These are phyloP conservation scores for Lojkania enalia DNA, from an alignment of 2,329 filamentous ascomycete genomes.

Conservation along the genomic window DNA sequence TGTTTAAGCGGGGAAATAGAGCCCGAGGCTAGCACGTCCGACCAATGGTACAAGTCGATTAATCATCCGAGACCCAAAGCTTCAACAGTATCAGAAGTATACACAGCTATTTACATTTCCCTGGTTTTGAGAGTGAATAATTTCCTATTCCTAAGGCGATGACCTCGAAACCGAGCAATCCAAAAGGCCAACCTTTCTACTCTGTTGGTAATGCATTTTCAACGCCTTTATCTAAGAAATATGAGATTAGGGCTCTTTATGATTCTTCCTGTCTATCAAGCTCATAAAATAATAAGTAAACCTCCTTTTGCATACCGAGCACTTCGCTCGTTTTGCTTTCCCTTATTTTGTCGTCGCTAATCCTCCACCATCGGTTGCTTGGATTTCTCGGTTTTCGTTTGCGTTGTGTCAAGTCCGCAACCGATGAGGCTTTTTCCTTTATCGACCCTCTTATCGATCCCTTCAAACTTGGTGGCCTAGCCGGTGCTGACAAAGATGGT, in stretches of 20 bases:
- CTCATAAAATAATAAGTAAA: conserved; percentile 96
- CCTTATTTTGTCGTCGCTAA: conserved; percentile 95
- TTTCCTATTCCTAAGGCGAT: too few species aligned
- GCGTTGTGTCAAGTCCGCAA: conserved; percentile 50
- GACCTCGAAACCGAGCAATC: too few species aligned
- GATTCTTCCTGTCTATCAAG: conserved; percentile 57
- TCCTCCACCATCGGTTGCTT: conserved; percentile 90
- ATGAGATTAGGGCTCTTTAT: too few species aligned
- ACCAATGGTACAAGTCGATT: too few species aligned
- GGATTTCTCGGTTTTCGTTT: conserved; percentile 62
- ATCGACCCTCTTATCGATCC: conserved; percentile 27
- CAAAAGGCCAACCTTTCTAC: neutral
- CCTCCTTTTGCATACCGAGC: conserved; percentile 89
- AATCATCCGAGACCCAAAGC: too few species aligned
- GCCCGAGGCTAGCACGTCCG: too few species aligned
- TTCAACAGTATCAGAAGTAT: too few species aligned
- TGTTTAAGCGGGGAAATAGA: too few species aligned
- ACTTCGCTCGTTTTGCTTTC: conserved; percentile 93
- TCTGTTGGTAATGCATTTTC: neutral
- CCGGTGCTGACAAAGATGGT: conserved; percentile 21
- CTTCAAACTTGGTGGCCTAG: conserved; percentile 27
- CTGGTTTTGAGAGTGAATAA: too few species aligned
- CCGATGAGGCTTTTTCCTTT: conserved; percentile 42
- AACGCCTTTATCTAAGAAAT: neutral
- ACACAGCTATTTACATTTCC: too few species aligned